phyloP scores from a whole-genome alignment of 2,329 filamentous ascomycete species.

The Waltergamsia citrina region DNA sequence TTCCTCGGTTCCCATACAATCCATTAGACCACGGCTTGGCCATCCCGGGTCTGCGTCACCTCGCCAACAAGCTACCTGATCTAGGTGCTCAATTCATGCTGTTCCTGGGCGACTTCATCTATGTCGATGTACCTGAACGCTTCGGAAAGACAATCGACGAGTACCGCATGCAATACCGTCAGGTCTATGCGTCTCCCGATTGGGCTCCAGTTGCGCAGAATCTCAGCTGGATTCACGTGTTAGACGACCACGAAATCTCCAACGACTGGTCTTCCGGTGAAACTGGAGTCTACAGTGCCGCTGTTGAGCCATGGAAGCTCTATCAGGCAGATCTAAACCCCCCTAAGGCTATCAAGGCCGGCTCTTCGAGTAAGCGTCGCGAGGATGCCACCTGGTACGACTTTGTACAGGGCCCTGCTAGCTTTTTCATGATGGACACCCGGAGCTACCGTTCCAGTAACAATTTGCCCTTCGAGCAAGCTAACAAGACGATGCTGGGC shows the following conservation, averaged over 20 bases:
- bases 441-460: constrained; percentile 73
- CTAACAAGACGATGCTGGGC: constrained; percentile 82
- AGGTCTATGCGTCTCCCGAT: constrained; percentile 91
- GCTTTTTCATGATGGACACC: constrained; percentile 93
- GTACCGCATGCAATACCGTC: constrained; percentile 86
- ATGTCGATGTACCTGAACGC: constrained; percentile 76
- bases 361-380: constrained; percentile 17
- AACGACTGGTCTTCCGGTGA: constrained; percentile 87
- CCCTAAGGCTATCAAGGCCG: constrained; percentile 42
- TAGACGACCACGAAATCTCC: constrained; percentile 92
- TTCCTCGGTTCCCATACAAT: constrained; percentile 83
- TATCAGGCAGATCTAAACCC: constrained; percentile 86
- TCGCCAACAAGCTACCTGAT: constrained; percentile 63
- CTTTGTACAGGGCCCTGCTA: constrained; percentile 82
- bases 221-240: constrained; percentile 93
- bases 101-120: constrained; percentile 84
- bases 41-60: constrained; percentile 69
- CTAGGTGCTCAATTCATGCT: constrained; percentile 71
- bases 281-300: constrained; percentile 69
- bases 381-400: constrained; percentile 71
- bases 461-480: constrained; percentile 37
- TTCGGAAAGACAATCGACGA: constrained; percentile 64
- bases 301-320: constrained; percentile 74
- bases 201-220: constrained; percentile 69
- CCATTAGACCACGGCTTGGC: constrained; percentile 74